Percentiles rank a stretch among this genome's conserved stretches.
phyloP scores from a whole-genome alignment of 768 basidiomycete genomes.

The Russula virescens region DNA sequence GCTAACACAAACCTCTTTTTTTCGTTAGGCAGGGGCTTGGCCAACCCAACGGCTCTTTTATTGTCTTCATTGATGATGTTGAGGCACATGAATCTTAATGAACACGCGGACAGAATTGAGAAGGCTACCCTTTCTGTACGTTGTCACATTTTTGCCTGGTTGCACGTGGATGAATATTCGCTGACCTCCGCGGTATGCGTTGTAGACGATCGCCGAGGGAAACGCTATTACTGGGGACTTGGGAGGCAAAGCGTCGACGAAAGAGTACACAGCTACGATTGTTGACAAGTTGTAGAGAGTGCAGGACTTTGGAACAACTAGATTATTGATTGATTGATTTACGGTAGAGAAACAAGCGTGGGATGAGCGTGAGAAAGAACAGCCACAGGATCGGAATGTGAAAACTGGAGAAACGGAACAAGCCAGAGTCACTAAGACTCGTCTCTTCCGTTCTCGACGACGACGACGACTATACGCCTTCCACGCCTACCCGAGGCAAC shows the following conservation, averaged over 20 bases:
- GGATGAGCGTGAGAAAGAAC: constrained; percentile 21
- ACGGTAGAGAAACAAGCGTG: background rate
- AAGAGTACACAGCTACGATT: constrained; percentile 86
- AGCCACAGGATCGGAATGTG: constrained; percentile 21
- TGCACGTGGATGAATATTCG: background rate
- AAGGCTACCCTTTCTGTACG: constrained; percentile 78
- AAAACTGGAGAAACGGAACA: background rate
- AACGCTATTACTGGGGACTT: constrained; percentile 93
- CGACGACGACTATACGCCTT: constrained; percentile 34
- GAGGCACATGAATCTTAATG: constrained; percentile 88
- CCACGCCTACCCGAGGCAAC: constrained; percentile 51
- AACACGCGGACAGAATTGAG: constrained; percentile 85
- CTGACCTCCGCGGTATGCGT: constrained; percentile 2
- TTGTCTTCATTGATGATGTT: constrained; percentile 98
- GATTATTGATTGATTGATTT: no score
- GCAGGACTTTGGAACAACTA: no score
- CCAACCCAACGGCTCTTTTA: constrained; percentile 98
- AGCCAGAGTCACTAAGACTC: background rate
- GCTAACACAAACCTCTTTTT: constrained; percentile 5
- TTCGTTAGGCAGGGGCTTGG: constrained; percentile 71
- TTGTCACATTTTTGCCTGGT: background rate
- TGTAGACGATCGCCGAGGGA: constrained; percentile 94
- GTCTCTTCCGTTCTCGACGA: constrained; percentile 25
- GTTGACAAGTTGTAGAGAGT: constrained; percentile 52
- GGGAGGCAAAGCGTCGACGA: constrained; percentile 86